Base-by-base conservation (phyloP, 2,329 filamentous ascomycete genomes). In the Talaromyces sp. region DNA sequence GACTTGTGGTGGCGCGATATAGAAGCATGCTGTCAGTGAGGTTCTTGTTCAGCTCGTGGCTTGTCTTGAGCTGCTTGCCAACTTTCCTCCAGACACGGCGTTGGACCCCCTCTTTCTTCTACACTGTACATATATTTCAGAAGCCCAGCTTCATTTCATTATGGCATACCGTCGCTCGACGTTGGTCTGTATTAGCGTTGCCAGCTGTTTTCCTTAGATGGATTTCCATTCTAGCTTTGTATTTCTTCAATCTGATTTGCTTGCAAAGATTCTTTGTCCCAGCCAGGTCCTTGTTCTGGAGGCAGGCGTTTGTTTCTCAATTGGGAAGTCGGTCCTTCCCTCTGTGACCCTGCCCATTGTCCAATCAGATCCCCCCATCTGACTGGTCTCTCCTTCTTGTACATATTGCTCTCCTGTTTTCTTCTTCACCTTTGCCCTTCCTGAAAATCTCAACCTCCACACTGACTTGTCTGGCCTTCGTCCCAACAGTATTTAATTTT, bases 1-100 rank as follows among this genome's bases (percentile, higher is more conserved):
- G 27, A 74, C 72, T 43, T 79, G 76, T 69, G 61, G 63, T 3
- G 68, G 68, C 61, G 66, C 43, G 63, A 39, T 69, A 41, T 73
- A 70, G 22, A 35, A 19, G 13, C 47, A 37, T 47, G 19, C 22
- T 41, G n/a, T 37, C 25, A 58, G 61, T 49, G n/a, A 50, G 22
- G 27, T 22, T 37, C n/a, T 57, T 10, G 8, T 19, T 41, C 17
- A 39, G 5, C 49, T 33, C 33, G 22, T 15, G 11, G 6, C 1
- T 19, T 22, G 7, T 8, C n/a, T 37, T 25, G 50, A 22, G 5
- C 6, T 25, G 39, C 4, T 25, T 37, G 11, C 33, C 39, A 9
- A 56, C 17, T 4, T 15, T 25, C 19, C 6, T 3, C 2, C 31
- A 56, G 52, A 15, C 4, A 37, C 13, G 33, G 19, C 31, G 19